Evolutionary conservation across 768 basidiomycete species (phyloP), one percentile per base, ranked within the genome.

Genomic region (Lactarius sp.): DNA sequence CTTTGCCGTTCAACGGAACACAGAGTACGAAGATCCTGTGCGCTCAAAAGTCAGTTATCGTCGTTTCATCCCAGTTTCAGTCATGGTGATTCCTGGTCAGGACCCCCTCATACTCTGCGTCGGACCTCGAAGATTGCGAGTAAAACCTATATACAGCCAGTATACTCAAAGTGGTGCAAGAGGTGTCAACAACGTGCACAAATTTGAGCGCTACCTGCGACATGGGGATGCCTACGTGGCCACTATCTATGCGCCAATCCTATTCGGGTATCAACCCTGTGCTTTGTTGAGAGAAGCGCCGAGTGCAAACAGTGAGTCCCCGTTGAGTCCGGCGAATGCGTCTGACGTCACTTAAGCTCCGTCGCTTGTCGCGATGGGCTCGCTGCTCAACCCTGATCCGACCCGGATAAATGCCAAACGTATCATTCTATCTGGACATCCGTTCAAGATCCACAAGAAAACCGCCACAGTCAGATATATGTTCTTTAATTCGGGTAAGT

Each of bases 401-500:
- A 94, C 92, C 1, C 85, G 96, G 27, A 81, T 98, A 72, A 82
- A 94, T 64, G 87, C 93, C 51, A 99, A 99, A 75, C 87, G 96
- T n/a, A 84, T 96, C 74, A 82, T 98, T 66, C 80, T 99, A 50
- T 94, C 96, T 2, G 96, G 96, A 0, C 94, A 97, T 75, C 96
- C 96, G 1, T 91, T 94, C 84, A 95, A 94, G 71, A 87, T 98
- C 1, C 95, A 98, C 81, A 93, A 94, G 73, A 94, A 93, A 79
- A 93, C 92, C 6, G 96, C 95, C 2, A 98, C 96, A 6, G 87
- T 99, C 69, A 87, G 96, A 60, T 98, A 98, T 79, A 92, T 99
- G 92, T 98, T 98, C 79, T 98, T 99, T 82, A 88, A 95, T 74
- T 70, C 86, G 46, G 88, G 89, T 90, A 68, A 36, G 80, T 60